phyloP scores from a whole-genome alignment of 2,329 filamentous ascomycete species.

The Ophiosphaerella herpotricha region DNA sequence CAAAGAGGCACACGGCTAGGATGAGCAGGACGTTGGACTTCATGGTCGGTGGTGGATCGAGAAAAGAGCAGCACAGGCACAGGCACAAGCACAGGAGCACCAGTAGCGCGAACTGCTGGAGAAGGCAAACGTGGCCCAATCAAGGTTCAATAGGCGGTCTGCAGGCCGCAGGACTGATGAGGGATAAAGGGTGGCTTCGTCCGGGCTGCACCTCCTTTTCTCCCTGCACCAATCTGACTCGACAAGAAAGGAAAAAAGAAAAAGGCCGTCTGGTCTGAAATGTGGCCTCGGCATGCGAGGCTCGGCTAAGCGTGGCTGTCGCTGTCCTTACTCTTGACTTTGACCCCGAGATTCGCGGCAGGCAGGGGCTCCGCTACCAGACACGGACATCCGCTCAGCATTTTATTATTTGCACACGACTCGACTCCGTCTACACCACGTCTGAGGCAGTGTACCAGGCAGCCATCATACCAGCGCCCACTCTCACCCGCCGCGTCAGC shows the following conservation, averaged over 20 bases:
- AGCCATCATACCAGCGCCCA: neutral
- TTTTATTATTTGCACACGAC: slow-evolving; percentile 1
- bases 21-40: slow-evolving; percentile 67
- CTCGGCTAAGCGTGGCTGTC: slow-evolving; percentile 4
- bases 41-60: slow-evolving; percentile 59
- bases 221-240: neutral
- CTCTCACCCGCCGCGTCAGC: slow-evolving; percentile 33
- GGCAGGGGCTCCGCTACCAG: slow-evolving; percentile 13
- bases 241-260: slow-evolving; percentile 5
- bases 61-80: slow-evolving; percentile 25
- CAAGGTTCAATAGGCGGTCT: slow-evolving; percentile 6
- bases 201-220: neutral
- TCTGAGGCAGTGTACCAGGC: too few relatives aligned
- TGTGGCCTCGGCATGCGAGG: slow-evolving; percentile 11
- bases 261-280: slow-evolving; percentile 6
- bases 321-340: slow-evolving; percentile 4
- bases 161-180: slow-evolving; percentile 7
- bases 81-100: slow-evolving; percentile 28
- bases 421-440: slow-evolving; percentile 2
- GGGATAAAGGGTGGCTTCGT: slow-evolving; percentile 10
- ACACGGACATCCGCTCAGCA: slow-evolving; percentile 1
- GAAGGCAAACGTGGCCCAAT: slow-evolving; percentile 34
- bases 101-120: slow-evolving; percentile 24
- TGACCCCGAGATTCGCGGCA: slow-evolving; percentile 18
- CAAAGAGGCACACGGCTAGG: slow-evolving; percentile 70